Evolutionary conservation across 176 grass and related monocot species (phyloP).

Genomic region (Carex kokanica): DNA sequence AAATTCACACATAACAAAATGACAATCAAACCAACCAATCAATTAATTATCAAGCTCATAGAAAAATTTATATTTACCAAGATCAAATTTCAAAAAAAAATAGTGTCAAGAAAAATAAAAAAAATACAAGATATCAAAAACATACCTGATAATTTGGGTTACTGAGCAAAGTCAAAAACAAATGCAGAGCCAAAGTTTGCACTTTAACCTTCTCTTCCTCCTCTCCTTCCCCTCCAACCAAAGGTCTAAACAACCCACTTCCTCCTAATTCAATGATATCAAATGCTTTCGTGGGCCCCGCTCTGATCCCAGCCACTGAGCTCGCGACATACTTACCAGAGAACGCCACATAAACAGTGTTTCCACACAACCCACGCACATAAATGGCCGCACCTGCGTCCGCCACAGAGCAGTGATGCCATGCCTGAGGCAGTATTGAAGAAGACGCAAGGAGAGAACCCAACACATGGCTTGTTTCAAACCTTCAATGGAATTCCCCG

Average conservation of each 20-base stretch:
- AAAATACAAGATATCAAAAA: neutral
- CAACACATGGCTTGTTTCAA: constrained; percentile 90
- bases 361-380: constrained; percentile 34
- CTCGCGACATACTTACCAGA: constrained; percentile 43
- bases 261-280: constrained; percentile 33
- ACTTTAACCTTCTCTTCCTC: constrained; percentile 51
- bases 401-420: constrained; percentile 53
- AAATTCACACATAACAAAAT: neutral
- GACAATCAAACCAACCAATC: neutral
- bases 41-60: neutral
- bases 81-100: neutral
- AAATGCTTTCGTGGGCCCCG: constrained; percentile 15
- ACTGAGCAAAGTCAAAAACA: constrained; percentile 45
- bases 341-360: constrained; percentile 60
- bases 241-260: constrained; percentile 48
- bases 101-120: neutral
- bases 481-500: constrained; percentile 48
- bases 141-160: constrained; percentile 74
- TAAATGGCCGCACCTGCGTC: constrained; percentile 22
- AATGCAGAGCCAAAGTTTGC: constrained; percentile 54
- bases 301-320: constrained; percentile 26
- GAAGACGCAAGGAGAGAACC: constrained; percentile 80
- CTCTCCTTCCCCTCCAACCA: constrained; percentile 47
- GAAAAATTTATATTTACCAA: neutral
- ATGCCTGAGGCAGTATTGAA: constrained; percentile 65